Percentiles rank a stretch among this genome's conserved stretches.
phyloP scores from a whole-genome alignment of 2,329 filamentous ascomycete genomes.

The Mariannaea sp. region DNA sequence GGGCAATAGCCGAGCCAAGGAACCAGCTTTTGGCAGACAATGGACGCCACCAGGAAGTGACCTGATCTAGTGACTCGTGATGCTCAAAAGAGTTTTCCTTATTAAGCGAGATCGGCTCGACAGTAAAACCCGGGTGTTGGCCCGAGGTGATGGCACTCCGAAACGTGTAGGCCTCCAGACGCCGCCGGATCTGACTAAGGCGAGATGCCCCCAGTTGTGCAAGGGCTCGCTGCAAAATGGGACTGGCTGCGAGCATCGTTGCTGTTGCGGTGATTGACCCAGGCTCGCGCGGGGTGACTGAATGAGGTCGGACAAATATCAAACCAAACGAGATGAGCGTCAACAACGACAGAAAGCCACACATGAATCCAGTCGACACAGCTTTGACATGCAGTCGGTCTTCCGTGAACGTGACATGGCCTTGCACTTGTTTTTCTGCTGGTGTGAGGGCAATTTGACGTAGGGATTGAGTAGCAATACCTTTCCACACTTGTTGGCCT shows the following conservation, averaged over 20 bases:
- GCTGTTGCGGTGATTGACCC: constrained; percentile 21
- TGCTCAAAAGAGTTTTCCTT: constrained; percentile 10
- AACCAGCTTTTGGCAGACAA: constrained; percentile 31
- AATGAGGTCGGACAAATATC: constrained; percentile 22
- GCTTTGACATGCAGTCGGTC: constrained; percentile 23
- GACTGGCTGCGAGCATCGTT: constrained; percentile 23
- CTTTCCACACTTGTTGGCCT: constrained; percentile 22
- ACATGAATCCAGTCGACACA: constrained; percentile 25
- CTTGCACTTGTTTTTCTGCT: constrained; percentile 12
- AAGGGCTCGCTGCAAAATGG: constrained; percentile 13
- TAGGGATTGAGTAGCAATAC: constrained; percentile 23
- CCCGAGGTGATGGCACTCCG: constrained; percentile 12
- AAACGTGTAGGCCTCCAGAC: constrained; percentile 18
- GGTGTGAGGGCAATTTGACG: constrained; percentile 20
- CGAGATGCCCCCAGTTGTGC: constrained; percentile 17
- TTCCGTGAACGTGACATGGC: constrained; percentile 19
- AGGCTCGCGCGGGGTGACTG: constrained; percentile 21
- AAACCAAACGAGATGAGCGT: constrained; percentile 19
- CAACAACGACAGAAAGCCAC: constrained; percentile 18
- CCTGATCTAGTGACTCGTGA: constrained; percentile 5
- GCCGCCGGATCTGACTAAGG: constrained; percentile 20
- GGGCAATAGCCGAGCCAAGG: constrained; percentile 29
- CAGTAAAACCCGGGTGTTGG: constrained; percentile 11
- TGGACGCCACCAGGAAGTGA: constrained; percentile 31
- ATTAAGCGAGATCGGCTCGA: constrained; percentile 18